phyloP scores from a whole-genome alignment of 202 grass and related monocot species.

The Hordeum pubiflorum region DNA sequence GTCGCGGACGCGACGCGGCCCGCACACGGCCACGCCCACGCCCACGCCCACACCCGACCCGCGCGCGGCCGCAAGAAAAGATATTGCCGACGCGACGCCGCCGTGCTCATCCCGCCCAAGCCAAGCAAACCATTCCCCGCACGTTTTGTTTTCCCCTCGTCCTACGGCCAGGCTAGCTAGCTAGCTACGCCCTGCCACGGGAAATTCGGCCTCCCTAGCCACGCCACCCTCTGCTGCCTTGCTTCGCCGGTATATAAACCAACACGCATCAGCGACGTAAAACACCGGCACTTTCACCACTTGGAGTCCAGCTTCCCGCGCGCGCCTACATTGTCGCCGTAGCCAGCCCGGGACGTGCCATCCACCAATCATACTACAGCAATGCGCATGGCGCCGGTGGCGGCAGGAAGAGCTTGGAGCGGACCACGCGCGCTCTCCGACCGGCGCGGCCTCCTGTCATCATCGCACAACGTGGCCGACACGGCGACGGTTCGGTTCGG shows the following conservation, averaged over 20 bases:
- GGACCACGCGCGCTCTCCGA: neutral
- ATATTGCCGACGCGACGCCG: constrained; percentile 6
- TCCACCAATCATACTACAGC: neutral
- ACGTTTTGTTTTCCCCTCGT: constrained; percentile 42
- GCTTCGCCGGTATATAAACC: constrained; percentile 2
- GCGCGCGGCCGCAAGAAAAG: neutral
- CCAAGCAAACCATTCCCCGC: constrained; percentile 11
- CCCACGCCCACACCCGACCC: neutral
- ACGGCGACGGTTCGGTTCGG: neutral
- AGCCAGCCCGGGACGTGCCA: neutral
- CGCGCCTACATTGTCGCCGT: neutral
- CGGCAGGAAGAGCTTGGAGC: neutral
- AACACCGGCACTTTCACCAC: neutral
- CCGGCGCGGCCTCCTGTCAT: neutral
- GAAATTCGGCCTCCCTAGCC: neutral
- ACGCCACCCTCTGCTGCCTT: neutral
- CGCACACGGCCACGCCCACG: constrained; percentile 16
- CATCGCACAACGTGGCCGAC: neutral
- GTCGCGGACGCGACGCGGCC: neutral
- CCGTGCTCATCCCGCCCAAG: constrained; percentile 1
- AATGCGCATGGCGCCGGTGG: constrained; percentile 17
- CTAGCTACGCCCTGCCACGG: neutral
- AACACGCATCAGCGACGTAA: neutral
- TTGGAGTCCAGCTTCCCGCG: neutral
- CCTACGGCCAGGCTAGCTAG: too few species aligned